Percentiles rank a stretch among this genome's conserved stretches.
Conservation (phyloP, 2,329 filamentous ascomycete genomes). For the Aspergillus japonicus region DNA sequence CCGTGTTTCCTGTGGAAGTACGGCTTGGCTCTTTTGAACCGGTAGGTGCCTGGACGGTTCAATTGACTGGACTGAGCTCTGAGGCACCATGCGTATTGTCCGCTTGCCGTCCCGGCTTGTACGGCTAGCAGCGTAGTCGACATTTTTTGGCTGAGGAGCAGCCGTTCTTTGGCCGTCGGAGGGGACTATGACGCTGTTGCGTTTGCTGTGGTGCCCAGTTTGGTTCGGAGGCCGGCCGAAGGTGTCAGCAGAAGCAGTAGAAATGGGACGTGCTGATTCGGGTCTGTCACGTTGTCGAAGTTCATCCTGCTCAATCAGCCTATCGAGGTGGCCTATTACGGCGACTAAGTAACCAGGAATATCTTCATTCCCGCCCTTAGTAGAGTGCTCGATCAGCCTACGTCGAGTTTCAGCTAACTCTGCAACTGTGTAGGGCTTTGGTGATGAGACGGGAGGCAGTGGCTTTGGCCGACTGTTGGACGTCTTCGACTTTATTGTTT, state of each 20-base stretch:
- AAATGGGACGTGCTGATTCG: slow-evolving; percentile 8
- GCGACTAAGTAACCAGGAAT: slow-evolving; percentile 55
- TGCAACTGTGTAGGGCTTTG: slow-evolving; percentile 53
- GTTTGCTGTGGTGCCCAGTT: slow-evolving; percentile 51
- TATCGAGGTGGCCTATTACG: slow-evolving; percentile 61
- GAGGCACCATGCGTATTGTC: slow-evolving; percentile 59
- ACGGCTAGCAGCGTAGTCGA: slow-evolving; percentile 9
- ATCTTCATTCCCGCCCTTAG: slow-evolving; percentile 44
- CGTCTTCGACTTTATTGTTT: slow-evolving; percentile 16
- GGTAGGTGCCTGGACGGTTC: slow-evolving; percentile 53
- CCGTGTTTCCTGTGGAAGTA: neutral
- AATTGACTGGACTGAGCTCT: slow-evolving; percentile 49
- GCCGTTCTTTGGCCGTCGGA: neutral
- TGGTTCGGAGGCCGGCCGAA: slow-evolving; percentile 10
- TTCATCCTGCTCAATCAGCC: slow-evolving; percentile 51
- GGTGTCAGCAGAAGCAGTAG: slow-evolving; percentile 17
- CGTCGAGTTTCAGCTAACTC: slow-evolving; percentile 60
- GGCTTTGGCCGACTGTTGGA: slow-evolving; percentile 36
- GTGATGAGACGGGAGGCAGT: slow-evolving; percentile 43
- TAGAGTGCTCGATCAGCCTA: slow-evolving; percentile 54
- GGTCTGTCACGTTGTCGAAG: slow-evolving; percentile 5
- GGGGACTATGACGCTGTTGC: slow-evolving; percentile 44
- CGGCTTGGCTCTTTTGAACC: slow-evolving; percentile 49
- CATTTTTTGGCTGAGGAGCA: slow-evolving; percentile 9
- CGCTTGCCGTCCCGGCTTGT: slow-evolving; percentile 31